Percentiles rank a stretch among this genome's conserved stretches.
Conservation (phyloP, 805 yeast species). For the Soucietia sequanensis region DNA sequence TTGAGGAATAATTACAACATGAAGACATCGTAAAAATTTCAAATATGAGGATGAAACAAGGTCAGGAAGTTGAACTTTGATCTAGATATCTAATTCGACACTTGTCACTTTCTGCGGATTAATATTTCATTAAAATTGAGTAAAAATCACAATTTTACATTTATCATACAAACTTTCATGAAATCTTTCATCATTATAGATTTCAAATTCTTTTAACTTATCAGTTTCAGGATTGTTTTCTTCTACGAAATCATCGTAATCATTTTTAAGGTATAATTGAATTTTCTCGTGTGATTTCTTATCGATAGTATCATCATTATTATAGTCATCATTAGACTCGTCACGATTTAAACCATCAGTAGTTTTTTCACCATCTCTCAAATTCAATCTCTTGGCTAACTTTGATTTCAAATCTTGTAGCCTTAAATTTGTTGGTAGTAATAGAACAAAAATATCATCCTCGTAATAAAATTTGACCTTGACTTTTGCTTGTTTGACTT, state of each 20-base stretch:
- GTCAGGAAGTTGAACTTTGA: no score
- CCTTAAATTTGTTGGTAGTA: conserved; percentile 49
- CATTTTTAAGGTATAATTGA: conserved; percentile 39
- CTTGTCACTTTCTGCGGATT: no score
- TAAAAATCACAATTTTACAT: conserved; percentile 39
- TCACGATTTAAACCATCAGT: no score
- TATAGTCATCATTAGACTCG: conserved; percentile 9
- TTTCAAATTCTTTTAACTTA: conserved; percentile 32
- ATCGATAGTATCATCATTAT: conserved; percentile 6
- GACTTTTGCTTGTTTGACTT: conserved; percentile 31
- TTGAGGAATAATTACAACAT: no score
- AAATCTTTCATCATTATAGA: conserved; percentile 39
- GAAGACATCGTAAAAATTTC: no score
- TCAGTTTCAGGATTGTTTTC: conserved; percentile 27
- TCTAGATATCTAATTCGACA: no score
- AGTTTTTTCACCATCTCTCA: no score
- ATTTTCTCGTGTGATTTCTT: conserved; percentile 17
- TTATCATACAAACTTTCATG: conserved; percentile 41
- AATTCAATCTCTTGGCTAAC: conserved; percentile 46
- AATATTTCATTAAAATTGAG: conserved; percentile 1
- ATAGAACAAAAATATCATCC: conserved; percentile 77
- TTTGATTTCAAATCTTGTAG: conserved; percentile 50
- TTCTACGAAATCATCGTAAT: conserved; percentile 38
- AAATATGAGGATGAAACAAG: no score
- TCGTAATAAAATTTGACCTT: conserved; percentile 76